Conservation (phyloP, 176 grass and related monocot species). For the Avena eriantha region DNA sequence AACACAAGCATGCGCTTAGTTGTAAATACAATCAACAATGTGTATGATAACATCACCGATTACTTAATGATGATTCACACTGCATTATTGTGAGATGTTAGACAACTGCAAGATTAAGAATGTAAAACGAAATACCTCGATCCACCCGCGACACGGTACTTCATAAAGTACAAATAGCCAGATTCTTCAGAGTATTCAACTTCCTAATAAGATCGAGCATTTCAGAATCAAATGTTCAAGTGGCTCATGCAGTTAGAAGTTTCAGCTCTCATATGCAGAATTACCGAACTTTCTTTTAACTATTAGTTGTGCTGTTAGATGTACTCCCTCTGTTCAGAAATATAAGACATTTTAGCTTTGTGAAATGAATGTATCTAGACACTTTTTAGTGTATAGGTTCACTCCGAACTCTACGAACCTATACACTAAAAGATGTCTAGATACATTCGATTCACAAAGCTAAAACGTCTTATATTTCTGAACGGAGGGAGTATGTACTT, state of each 20-base stretch:
- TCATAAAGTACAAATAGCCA: constrained; percentile 88
- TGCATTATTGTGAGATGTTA: constrained; percentile 30
- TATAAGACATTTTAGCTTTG: too few species aligned
- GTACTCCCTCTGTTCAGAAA: too few species aligned
- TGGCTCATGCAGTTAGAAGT: constrained; percentile 33
- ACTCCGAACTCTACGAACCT: too few species aligned
- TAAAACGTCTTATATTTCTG: too few species aligned
- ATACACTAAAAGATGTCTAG: too few species aligned
- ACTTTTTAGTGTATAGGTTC: too few species aligned
- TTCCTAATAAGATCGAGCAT: constrained; percentile 65
- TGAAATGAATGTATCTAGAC: too few species aligned
- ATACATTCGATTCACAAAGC: too few species aligned
- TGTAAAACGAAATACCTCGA: constrained; percentile 58
- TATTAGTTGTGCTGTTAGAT: constrained; percentile 25
- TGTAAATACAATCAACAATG: constrained; percentile 19
- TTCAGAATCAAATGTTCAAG: constrained; percentile 36
- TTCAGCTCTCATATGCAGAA: constrained; percentile 29
- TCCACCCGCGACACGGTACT: constrained; percentile 92
- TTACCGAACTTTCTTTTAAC: constrained; percentile 23
- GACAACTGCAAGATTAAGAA: constrained; percentile 3
- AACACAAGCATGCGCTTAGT: background rate
- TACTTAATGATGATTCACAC: background rate
- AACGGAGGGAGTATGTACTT: background rate
- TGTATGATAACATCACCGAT: background rate
- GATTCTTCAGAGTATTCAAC: constrained; percentile 99